Evolutionary conservation across 176 grass and related monocot species (phyloP), one percentile per base, ranked within the genome.

Genomic region (Hyparrhenia diplandra): DNA sequence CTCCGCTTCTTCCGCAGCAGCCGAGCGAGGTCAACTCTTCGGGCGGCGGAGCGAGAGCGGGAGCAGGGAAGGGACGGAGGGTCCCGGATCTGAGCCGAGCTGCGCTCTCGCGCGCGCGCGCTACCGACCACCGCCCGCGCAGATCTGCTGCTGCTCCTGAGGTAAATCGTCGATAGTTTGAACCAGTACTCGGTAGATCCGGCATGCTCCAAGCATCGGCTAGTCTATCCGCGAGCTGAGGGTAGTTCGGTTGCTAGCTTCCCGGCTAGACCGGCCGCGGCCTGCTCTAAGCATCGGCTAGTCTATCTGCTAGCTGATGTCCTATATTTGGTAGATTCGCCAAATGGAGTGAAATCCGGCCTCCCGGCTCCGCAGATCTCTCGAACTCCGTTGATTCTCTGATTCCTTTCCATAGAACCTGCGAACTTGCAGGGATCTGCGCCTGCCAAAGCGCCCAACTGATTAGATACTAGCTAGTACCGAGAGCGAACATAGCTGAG

Each of bases 61-160:
- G 14, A 6, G 58, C 23, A 7, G 78, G 1, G 68, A 10, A 59
- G 57, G 8, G 67, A 59, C 1, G 32, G 75, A 45, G 52, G 49
- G 31, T 80, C 62, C 55, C 63, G 71, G 87, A 73, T 84, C 87
- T 67, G 81, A 71, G 59, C n/a, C n/a, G n/a, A n/a, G n/a, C n/a
- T n/a, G n/a, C n/a, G n/a, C n/a, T n/a, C 84, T 42, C n/a, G n/a
- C 65, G 23, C 28, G 29, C 42, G 21, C 52, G 8, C 21, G 21
- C 1, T 5, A 20, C 52, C 52, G 21, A 0, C 51, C 20, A 54
- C 18, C 51, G 28, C 67, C 27, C 28, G 67, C 71, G 78, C 81
- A 39, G 77, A 89, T 89, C 82, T 66, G 27, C 65, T 3, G 63
- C 79, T 36, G 57, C 57, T 28, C 23, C 25, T 29, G 54, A 89